phyloP scores from a whole-genome alignment of 192 early-diverging fungal genomes.

The Gonapodya sp. region DNA sequence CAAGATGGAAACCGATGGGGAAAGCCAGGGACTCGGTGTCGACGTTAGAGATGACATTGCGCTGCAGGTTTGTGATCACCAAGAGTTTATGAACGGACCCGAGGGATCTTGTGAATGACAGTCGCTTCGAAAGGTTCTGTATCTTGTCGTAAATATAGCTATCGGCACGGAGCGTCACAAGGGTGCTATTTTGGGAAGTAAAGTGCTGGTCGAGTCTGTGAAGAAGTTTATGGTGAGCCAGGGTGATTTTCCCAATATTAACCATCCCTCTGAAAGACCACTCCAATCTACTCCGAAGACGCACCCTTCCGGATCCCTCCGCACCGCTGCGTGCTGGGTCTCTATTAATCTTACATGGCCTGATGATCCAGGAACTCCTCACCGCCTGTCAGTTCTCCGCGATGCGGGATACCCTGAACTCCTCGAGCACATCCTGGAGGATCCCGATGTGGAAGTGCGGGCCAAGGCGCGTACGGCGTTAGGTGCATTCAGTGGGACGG shows the following conservation, averaged over 20 bases:
- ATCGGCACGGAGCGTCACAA: slow-evolving; percentile 56
- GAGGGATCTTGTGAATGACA: too few species aligned
- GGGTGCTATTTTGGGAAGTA: slow-evolving; percentile 41
- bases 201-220: slow-evolving; percentile 35
- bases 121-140: slow-evolving; percentile 60
- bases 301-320: slow-evolving; percentile 45
- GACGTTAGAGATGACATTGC: neutral
- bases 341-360: slow-evolving; percentile 66
- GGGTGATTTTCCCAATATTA: neutral
- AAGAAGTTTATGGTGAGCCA: slow-evolving; percentile 18
- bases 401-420: neutral
- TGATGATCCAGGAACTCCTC: slow-evolving; percentile 30
- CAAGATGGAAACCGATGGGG: neutral
- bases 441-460: neutral
- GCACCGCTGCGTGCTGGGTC: slow-evolving; percentile 58
- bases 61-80: neutral
- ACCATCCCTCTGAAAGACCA: neutral
- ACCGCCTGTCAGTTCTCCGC: neutral
- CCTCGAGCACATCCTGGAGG: neutral
- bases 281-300: slow-evolving; percentile 10
- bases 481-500: neutral
- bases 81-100: too few species aligned
- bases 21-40: neutral
- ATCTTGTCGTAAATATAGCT: slow-evolving; percentile 62
- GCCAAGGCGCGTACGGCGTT: neutral